Percentiles rank a stretch among this genome's conserved stretches.
Evolutionary conservation across 179 eudicot genomes (phyloP).

Genomic region (Vitellaria paradoxa): DNA sequence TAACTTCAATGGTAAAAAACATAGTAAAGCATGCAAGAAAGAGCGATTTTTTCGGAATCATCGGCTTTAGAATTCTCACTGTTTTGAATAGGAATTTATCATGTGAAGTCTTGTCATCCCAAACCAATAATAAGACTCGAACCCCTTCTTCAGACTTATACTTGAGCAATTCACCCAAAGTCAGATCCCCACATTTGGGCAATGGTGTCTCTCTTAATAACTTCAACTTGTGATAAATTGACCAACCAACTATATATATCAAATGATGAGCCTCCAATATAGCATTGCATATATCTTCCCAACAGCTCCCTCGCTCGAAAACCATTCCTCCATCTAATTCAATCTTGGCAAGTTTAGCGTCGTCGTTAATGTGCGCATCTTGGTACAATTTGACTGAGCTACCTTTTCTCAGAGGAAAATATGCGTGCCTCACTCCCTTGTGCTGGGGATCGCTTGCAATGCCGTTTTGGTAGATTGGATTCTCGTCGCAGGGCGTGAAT

Average conservation of each 20-base stretch:
- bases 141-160: constrained; percentile 96
- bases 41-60: not conserved
- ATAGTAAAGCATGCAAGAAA: constrained; percentile 1
- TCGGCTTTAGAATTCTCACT: constrained; percentile 26
- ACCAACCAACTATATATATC: constrained; percentile 90
- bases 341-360: constrained; percentile 53
- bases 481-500: constrained; percentile 48
- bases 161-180: constrained; percentile 80
- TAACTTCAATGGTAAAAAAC: not conserved
- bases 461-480: constrained; percentile 30
- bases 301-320: constrained; percentile 53
- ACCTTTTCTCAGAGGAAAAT: constrained; percentile 69
- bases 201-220: constrained; percentile 77
- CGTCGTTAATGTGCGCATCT: constrained; percentile 64
- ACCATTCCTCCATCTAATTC: constrained; percentile 41
- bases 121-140: constrained; percentile 78
- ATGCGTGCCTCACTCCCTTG: constrained; percentile 45
- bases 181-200: constrained; percentile 72
- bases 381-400: constrained; percentile 65
- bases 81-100: constrained; percentile 58
- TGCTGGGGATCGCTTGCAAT: constrained; percentile 32
- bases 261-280: constrained; percentile 86
- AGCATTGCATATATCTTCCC: constrained; percentile 95
- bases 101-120: constrained; percentile 99
- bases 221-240: constrained; percentile 70